Evolutionary conservation across 176 grass and related monocot genomes (phyloP), one percentile per base, ranked within the genome.

Genomic region (Guadua angustifolia): DNA sequence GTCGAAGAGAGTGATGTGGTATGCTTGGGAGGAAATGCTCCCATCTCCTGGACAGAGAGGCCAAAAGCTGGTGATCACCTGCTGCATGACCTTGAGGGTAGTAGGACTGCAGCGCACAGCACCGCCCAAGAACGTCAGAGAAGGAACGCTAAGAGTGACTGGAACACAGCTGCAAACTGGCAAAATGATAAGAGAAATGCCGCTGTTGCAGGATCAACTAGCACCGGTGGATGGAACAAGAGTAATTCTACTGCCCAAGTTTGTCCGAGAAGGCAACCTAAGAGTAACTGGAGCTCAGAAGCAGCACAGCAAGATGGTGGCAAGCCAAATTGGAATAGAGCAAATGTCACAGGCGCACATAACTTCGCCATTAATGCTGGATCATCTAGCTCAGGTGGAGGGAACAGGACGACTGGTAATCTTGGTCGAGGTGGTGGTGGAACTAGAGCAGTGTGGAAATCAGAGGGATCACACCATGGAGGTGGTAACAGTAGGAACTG

Each of bases 21-120:
- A 76, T 9, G 42, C 51, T 81, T 81, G 33, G 88, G 77, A 51
- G 77, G 35, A 62, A 63, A 62, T 35, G 68, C 64, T 83, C 81
- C 57, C 22, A 75, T 91, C 45, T 14, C 86, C 69, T 82, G 89
- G 77, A 80, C 53, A 78, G 51, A 78, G 68, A 84, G 74, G 51
- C 29, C 44, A 83, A 74, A 73, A 75, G 35, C n/a, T 50, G 3
- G 83, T 19, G 2, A 85, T 39, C 46, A 71, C 53, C 71, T 36
- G 44, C 47, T 39, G 36, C 46, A 3, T 46, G 77, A 65, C 65
- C 61, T 46, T 65, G 47, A 71, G 35, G 71, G 44, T 71, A 77
- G 35, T 44, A 82, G 73, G 75, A 15, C 58, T 69, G 87, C 18
- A 33, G 39, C 29, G 22, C 22, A 25, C 33, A 73, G 15, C 32